phyloP scores from a whole-genome alignment of 345 rosid species.

The Melaleuca quinquenervia region DNA sequence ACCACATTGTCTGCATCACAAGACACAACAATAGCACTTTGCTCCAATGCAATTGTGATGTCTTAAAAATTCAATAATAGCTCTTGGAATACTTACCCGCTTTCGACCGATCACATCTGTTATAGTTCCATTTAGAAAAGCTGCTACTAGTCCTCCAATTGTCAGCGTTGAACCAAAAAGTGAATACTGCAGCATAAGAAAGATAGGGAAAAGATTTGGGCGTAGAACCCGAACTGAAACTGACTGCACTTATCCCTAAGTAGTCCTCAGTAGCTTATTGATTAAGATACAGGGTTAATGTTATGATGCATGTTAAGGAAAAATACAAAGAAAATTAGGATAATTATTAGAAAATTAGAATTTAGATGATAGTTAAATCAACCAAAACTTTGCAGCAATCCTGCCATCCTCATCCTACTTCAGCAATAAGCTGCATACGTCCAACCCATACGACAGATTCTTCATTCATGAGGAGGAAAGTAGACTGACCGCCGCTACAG shows the following conservation, averaged over 20 bases:
- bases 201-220: neutral
- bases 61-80: neutral
- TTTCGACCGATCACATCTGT: slow-evolving; percentile 1
- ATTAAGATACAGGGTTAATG: neutral
- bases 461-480: neutral
- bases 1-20: slow-evolving; percentile 11
- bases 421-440: neutral
- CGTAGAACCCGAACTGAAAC: neutral
- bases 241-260: neutral
- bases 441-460: neutral
- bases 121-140: slow-evolving; percentile 1
- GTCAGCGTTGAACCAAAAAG: slow-evolving; percentile 20
- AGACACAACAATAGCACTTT: neutral
- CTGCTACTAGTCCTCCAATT: slow-evolving; percentile 14
- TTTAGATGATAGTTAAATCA: neutral
- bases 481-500: slow-evolving; percentile 12
- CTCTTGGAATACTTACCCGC: neutral
- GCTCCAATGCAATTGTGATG: neutral
- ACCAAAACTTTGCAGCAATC: neutral
- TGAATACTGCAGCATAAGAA: slow-evolving; percentile 10
- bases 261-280: neutral
- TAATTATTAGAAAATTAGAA: neutral
- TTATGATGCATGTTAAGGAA: neutral
- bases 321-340: neutral
- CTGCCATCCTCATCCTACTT: neutral